These are phyloP conservation scores for Aureobasidium vineae DNA, from an alignment of 2,329 filamentous ascomycete genomes.

Conservation along the genomic window DNA sequence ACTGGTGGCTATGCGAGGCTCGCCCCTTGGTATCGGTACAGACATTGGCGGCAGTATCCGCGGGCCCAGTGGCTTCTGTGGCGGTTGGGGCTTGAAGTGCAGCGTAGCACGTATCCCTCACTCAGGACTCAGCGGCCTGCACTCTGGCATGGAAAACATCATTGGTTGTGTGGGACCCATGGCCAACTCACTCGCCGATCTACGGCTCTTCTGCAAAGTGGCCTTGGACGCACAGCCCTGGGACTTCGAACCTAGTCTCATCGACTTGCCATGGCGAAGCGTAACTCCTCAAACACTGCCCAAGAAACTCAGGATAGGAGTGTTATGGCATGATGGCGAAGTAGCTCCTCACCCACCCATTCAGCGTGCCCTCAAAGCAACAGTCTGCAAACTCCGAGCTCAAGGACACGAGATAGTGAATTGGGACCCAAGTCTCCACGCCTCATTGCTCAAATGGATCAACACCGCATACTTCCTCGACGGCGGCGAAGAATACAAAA, in stretches of 20 bases:
- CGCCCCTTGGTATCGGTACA: conserved; percentile 52
- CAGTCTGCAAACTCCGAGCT: conserved; percentile 52
- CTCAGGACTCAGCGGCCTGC: conserved; percentile 12
- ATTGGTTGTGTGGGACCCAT: conserved; percentile 55
- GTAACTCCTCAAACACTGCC: conserved; percentile 34
- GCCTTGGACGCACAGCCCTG: conserved; percentile 56
- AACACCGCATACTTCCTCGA: conserved; percentile 25
- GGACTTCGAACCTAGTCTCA: conserved; percentile 55
- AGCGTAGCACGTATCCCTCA: conserved; percentile 35
- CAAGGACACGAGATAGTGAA: conserved; percentile 55
- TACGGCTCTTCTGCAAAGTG: conserved; percentile 54
- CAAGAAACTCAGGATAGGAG: conserved; percentile 55
- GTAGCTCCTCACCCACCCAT: conserved; percentile 67
- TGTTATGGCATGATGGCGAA: conserved; percentile 64
- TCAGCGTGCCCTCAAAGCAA: conserved; percentile 55
- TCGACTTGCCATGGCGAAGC: conserved; percentile 57
- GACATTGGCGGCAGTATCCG: conserved; percentile 68
- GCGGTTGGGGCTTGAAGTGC: conserved; percentile 77
- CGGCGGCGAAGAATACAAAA: conserved; percentile 14
- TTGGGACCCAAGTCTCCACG: conserved; percentile 55
- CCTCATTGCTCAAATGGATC: conserved; percentile 33
- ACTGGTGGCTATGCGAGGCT: conserved; percentile 50
- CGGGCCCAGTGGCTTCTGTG: conserved; percentile 72
- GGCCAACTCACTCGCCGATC: conserved; percentile 52
- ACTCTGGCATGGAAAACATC: conserved; percentile 29